Evolutionary conservation across 352 stramenopile genomes (phyloP).

Genomic region (Phytopythium vexans): DNA sequence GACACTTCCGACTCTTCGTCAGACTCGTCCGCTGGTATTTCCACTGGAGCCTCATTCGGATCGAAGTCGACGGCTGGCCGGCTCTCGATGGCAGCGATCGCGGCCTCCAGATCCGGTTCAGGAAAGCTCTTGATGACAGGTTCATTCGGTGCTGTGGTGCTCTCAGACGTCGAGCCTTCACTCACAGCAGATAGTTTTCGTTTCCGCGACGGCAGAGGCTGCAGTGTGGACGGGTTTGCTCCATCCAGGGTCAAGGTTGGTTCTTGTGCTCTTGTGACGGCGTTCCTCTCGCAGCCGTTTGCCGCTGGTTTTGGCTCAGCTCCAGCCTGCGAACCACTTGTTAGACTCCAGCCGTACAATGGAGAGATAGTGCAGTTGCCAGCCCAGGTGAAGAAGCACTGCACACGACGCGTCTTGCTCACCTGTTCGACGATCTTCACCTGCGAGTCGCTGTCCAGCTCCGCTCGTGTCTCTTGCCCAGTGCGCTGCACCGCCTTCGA

Average conservation of each 20-base stretch:
- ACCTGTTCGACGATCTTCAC: background rate
- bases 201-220: background rate
- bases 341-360: too few relatives aligned
- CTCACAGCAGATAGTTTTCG: conserved; percentile 5
- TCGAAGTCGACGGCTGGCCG: background rate
- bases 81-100: too few relatives aligned
- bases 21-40: conserved; percentile 18
- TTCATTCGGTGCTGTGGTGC: background rate
- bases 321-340: too few relatives aligned
- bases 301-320: too few relatives aligned
- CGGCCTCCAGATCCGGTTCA: background rate
- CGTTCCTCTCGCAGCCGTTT: too few relatives aligned
- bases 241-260: too few relatives aligned
- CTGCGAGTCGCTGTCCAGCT: too few relatives aligned
- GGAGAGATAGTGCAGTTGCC: too few relatives aligned
- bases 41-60: conserved; percentile 8
- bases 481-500: conserved; percentile 1
- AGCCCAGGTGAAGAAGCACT: too few relatives aligned
- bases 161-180: background rate
- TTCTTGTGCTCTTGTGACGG: too few relatives aligned
- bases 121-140: background rate
- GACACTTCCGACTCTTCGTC: conserved; percentile 16
- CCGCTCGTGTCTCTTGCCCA: background rate
- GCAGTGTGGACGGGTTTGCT: too few relatives aligned
- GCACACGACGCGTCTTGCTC: background rate